Base-by-base conservation (phyloP, 768 basidiomycete genomes). In the Pleurotus ostreatus region DNA sequence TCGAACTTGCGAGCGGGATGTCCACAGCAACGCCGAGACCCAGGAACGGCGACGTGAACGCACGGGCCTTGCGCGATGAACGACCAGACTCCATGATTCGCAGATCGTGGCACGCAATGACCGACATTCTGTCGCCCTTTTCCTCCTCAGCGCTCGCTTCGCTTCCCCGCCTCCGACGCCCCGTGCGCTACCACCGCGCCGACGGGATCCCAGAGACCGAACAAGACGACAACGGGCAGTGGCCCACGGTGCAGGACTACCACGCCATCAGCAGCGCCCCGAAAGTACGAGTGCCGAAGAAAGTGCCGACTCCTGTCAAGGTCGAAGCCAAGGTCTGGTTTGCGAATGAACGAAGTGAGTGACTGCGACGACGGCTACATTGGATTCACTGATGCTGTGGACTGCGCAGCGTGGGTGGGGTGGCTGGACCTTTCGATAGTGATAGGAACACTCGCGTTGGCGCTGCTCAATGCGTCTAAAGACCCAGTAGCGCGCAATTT, bases 271-370 rank as follows among this genome's bases (percentile, higher is more conserved):
- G 80, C 62, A 66, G 75, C 2, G 64, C 86, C 0, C 84, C 88
- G 0, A 78, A 81, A 46, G 83, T 92, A 38, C 77, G 86, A 38
- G 79, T 93, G 0, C 92, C 92, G 0, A 90, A 88, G 74, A 94
- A 94, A 70, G 82, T 91, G 18, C 74, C 88, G 0, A 88, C 89
- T 0, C 83, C 87, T 0, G 77, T 98, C 63, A 89, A 85, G 60
- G 93, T 98, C 15, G 94, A 98, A 67, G 86, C 85, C 18, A 98
- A 98, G 65, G 94, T 98, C 47, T 98, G 95, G 94, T 96, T 98
- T 68, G 94, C 94, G 7, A 97, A 97, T 65, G 94, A 98, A 71
- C 76, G 92, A 66, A 94, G 92, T 94, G 46, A 58, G 85, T 71
- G 6, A 49, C 2, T 20, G 20, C 20, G 20, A 2, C 41, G 34